Conservation (phyloP, 306 rosid species). For the Carpinus fangiana region DNA sequence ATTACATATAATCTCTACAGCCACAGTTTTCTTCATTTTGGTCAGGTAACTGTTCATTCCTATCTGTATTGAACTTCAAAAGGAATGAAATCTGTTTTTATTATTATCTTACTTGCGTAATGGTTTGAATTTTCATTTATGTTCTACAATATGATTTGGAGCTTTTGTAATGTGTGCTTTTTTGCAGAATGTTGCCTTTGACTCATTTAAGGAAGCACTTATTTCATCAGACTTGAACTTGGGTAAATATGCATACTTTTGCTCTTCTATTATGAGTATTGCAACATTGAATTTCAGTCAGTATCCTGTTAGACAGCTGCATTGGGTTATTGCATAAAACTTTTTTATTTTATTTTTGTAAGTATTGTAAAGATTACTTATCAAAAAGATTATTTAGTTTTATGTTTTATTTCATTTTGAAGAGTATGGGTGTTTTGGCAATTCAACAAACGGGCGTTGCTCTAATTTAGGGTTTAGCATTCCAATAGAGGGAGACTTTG, state of each 20-base stretch:
- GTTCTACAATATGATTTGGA: slow-evolving; percentile 16
- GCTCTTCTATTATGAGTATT: neutral
- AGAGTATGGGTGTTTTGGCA: no score
- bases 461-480: no score
- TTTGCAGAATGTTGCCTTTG: slow-evolving; percentile 87
- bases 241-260: slow-evolving; percentile 46
- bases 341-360: no score
- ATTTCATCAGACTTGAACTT: slow-evolving; percentile 42
- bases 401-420: no score
- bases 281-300: neutral
- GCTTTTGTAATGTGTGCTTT: slow-evolving; percentile 25
- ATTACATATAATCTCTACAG: slow-evolving; percentile 80
- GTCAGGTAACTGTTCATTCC: slow-evolving; percentile 65
- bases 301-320: neutral
- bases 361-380: no score
- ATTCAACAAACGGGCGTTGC: no score
- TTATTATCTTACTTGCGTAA: neutral
- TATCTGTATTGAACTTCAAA: neutral
- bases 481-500: no score
- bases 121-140: slow-evolving; percentile 13
- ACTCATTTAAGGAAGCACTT: slow-evolving; percentile 76
- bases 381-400: no score
- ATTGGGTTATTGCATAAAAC: no score
- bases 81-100: neutral
- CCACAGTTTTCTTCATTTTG: slow-evolving; percentile 94